Conservation (phyloP, 108 stramenopile genomes). For the Cyclotella distinguenda region DNA sequence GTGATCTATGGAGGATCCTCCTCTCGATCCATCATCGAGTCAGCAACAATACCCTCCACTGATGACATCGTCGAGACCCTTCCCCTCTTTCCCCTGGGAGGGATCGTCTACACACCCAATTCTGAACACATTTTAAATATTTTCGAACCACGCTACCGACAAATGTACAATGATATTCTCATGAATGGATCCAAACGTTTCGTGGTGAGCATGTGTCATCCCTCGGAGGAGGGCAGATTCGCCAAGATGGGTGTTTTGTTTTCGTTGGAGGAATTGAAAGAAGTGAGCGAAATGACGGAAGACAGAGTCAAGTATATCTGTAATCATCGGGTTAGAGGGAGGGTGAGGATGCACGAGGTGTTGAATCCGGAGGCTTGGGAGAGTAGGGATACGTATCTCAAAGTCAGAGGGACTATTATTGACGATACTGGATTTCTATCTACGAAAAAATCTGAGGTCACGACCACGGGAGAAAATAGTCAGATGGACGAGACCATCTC, state of each 20-base stretch:
- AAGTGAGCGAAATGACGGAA: slow-evolving; percentile 77
- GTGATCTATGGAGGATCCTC: slow-evolving; percentile 37
- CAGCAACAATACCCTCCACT: slow-evolving; percentile 2
- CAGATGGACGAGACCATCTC: slow-evolving; percentile 30
- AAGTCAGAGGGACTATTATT: slow-evolving; percentile 70
- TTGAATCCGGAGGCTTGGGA: slow-evolving; percentile 80
- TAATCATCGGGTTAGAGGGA: slow-evolving; percentile 78
- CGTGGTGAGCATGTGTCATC: slow-evolving; percentile 76
- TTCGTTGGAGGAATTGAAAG: slow-evolving; percentile 81
- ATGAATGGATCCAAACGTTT: slow-evolving; percentile 87
- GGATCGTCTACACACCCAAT: slow-evolving; percentile 86
- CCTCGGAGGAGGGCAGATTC: slow-evolving; percentile 70
- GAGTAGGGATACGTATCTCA: slow-evolving; percentile 71
- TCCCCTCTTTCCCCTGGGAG: slow-evolving; percentile 84
- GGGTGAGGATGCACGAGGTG: slow-evolving; percentile 70
- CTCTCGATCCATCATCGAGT: slow-evolving; percentile 33
- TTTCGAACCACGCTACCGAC: slow-evolving; percentile 89
- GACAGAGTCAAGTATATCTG: slow-evolving; percentile 90
- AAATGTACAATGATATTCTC: slow-evolving; percentile 89
- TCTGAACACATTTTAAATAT: slow-evolving; percentile 87
- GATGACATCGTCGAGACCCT: slow-evolving; percentile 50
- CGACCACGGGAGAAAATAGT: slow-evolving; percentile 9
- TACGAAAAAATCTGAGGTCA: slow-evolving; percentile 21
- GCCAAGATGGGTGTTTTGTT: slow-evolving; percentile 81
- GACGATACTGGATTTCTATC: slow-evolving; percentile 58